Evolutionary conservation across 129 eudicot genomes (phyloP).

Genomic region (Flaveria robusta): DNA sequence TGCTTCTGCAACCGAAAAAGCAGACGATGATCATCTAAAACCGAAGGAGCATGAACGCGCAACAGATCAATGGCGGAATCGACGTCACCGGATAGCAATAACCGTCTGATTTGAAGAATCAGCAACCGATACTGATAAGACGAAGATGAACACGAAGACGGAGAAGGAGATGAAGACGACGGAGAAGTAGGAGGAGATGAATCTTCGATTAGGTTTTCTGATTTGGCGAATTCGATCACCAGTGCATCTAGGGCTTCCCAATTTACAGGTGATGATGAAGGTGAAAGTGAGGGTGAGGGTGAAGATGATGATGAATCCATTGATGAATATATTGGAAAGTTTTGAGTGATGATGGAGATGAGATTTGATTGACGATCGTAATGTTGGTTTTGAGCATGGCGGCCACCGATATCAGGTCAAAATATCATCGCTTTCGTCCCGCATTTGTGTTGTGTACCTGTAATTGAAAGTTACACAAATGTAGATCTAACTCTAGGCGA

Average conservation of each 20-base stretch:
- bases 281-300: background rate
- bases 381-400: too few species aligned
- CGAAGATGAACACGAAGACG: constrained; percentile 43
- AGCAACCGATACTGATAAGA: constrained; percentile 62
- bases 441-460: too few species aligned
- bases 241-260: constrained; percentile 98
- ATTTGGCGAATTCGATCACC: constrained; percentile 83
- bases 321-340: background rate
- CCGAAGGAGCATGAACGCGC: constrained; percentile 60
- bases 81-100: constrained; percentile 62
- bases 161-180: constrained; percentile 38
- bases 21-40: constrained; percentile 86
- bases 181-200: constrained; percentile 44
- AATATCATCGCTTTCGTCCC: too few species aligned
- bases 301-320: constrained; percentile 56
- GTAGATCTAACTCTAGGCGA: too few species aligned
- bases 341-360: too few species aligned
- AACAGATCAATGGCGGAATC: constrained; percentile 80
- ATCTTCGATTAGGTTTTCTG: constrained; percentile 75
- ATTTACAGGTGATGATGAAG: constrained; percentile 57
- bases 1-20: constrained; percentile 90
- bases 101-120: constrained; percentile 73
- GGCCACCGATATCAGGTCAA: too few species aligned
- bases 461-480: too few species aligned
- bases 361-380: too few species aligned